phyloP scores from a whole-genome alignment of 345 rosid species.

The Crucihimalaya himalaica region DNA sequence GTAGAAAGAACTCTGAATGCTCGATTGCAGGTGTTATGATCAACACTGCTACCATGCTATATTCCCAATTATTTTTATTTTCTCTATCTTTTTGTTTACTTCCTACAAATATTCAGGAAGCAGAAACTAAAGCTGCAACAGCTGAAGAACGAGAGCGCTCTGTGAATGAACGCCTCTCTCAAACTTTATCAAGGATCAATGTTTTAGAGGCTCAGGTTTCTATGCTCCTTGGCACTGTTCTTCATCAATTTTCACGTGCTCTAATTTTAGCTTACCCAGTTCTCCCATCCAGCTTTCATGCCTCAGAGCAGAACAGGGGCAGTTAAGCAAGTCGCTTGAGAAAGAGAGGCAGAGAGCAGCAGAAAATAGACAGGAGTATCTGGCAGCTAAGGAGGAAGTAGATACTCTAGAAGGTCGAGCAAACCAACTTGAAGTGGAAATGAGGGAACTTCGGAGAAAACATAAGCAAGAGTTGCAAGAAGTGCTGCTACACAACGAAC shows the following conservation, averaged over 20 bases:
- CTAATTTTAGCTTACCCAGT: slow-evolving; percentile 39
- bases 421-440: slow-evolving; percentile 83
- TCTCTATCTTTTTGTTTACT: slow-evolving; percentile 11
- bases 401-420: slow-evolving; percentile 94
- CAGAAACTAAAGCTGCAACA: slow-evolving; percentile 85
- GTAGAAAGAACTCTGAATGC: slow-evolving; percentile 90
- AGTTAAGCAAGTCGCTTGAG: slow-evolving; percentile 89
- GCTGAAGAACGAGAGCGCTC: slow-evolving; percentile 96
- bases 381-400: slow-evolving; percentile 97
- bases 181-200: slow-evolving; percentile 88
- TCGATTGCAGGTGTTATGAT: slow-evolving; percentile 75
- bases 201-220: slow-evolving; percentile 98
- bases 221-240: slow-evolving; percentile 19
- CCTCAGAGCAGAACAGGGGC: slow-evolving; percentile 93
- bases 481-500: slow-evolving; percentile 69
- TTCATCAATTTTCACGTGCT: slow-evolving; percentile 16
- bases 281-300: slow-evolving; percentile 76
- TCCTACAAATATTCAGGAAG: slow-evolving; percentile 61
- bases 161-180: slow-evolving; percentile 90
- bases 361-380: slow-evolving; percentile 95
- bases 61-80: slow-evolving; percentile 1
- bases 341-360: slow-evolving; percentile 99
- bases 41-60: slow-evolving; percentile 18
- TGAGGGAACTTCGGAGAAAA: slow-evolving; percentile 72
- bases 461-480: slow-evolving; percentile 95